phyloP scores from a whole-genome alignment of 805 yeast genomes.

The Saturnispora galanensis region DNA sequence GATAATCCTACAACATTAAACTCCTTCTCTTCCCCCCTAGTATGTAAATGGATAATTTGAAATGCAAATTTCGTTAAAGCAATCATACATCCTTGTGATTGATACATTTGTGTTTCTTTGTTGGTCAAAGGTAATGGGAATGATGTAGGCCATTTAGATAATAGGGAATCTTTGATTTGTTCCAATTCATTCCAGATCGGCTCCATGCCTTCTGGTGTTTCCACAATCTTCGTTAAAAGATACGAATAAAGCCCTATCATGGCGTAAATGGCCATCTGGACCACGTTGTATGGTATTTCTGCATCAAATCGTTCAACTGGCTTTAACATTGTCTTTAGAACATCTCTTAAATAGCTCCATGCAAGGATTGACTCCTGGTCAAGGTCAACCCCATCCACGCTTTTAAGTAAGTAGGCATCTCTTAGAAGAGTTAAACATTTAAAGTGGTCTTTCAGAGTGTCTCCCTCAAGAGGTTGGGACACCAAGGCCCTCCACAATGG shows the following conservation, averaged over 20 bases:
- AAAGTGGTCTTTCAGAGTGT: too few species aligned
- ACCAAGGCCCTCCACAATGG: too few species aligned
- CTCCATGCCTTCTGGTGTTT: neutral
- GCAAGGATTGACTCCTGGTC: too few species aligned
- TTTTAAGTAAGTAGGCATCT: too few species aligned
- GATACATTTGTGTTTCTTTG: conserved; percentile 38
- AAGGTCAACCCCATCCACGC: too few species aligned
- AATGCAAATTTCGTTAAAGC: conserved; percentile 66
- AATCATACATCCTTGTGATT: conserved; percentile 51
- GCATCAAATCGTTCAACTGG: neutral
- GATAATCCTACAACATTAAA: conserved; percentile 16
- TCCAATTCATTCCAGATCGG: conserved; percentile 2
- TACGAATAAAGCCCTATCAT: conserved; percentile 1
- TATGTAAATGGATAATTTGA: conserved; percentile 46
- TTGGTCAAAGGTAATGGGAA: conserved; percentile 44
- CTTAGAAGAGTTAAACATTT: too few species aligned
- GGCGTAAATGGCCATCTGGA: conserved; percentile 2
- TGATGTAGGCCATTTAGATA: conserved; percentile 49
- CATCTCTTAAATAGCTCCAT: neutral
- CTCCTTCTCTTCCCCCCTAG: conserved; percentile 8
- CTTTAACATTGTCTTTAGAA: neutral
- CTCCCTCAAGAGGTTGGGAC: too few species aligned
- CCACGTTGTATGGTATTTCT: neutral
- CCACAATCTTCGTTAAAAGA: neutral
- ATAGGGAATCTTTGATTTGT: conserved; percentile 46